Evolutionary conservation across 495 filamentous ascomycete genomes (phyloP).

Genomic region (Penicillium canariense): DNA sequence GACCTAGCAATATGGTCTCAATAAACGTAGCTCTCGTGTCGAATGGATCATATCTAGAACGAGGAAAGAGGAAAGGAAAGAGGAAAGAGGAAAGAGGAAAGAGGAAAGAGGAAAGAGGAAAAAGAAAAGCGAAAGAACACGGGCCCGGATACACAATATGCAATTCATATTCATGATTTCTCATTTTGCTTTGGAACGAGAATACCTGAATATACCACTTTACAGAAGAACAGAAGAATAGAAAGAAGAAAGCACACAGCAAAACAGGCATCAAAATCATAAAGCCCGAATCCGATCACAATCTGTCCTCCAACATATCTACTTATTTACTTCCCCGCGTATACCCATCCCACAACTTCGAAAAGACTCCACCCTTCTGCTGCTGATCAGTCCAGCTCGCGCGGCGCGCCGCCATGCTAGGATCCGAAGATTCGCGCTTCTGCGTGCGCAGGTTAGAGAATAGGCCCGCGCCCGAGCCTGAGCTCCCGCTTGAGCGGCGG

Average conservation of each 20-base stretch:
- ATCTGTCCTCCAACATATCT: too few relatives aligned
- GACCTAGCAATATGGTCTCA: too few relatives aligned
- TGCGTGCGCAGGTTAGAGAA: slow-evolving; percentile 51
- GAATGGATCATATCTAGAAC: too few relatives aligned
- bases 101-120: too few relatives aligned
- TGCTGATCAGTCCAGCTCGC: slow-evolving; percentile 51
- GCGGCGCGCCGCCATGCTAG: slow-evolving; percentile 35
- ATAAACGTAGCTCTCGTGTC: too few relatives aligned
- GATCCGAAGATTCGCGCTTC: slow-evolving; percentile 49
- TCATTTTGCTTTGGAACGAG: too few relatives aligned
- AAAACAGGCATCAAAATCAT: not conserved
- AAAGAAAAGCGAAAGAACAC: not conserved
- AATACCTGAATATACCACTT: too few relatives aligned
- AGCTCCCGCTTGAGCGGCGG: slow-evolving; percentile 35
- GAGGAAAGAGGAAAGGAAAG: too few relatives aligned
- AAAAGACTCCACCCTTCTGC: slow-evolving; percentile 43
- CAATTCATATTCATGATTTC: too few relatives aligned
- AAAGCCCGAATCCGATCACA: not conserved
- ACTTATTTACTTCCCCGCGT: slow-evolving; percentile 26
- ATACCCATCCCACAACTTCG: slow-evolving; percentile 56
- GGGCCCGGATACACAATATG: not conserved
- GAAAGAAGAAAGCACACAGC: not conserved
- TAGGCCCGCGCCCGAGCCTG: slow-evolving; percentile 27
- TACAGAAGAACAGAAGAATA: too few relatives aligned
- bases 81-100: too few relatives aligned